Evolutionary conservation across 2,329 filamentous ascomycete species (phyloP), one percentile per base, ranked within the genome.

Genomic region (Fusarium drepaniforme): DNA sequence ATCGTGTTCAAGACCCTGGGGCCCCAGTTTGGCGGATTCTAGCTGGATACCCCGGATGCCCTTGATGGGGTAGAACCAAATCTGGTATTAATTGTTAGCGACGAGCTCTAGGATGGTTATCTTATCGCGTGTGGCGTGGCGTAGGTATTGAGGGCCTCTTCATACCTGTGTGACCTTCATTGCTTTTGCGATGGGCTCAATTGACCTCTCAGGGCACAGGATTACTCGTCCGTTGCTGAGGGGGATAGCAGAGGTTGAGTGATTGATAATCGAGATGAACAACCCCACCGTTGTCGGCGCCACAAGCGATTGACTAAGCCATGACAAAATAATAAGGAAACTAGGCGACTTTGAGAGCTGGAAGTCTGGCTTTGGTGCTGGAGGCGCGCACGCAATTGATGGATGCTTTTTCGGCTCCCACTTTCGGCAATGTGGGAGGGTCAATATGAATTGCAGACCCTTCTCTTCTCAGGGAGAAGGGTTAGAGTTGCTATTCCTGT

Each of bases 21-120:
- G 85, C 7, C 88, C 89, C 57, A 94, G 82, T n/a, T 83, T 82
- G 4, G 91, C 87, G 1, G 83, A 81, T 6, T 85, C 69, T 37
- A 94, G 83, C 21, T 86, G 81, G 64, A 92, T 88, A 61, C 89
- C 90, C 40, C 91, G 89, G n/a, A 94, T 87, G 9, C 88, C 92
- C 80, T 95, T 95, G 83, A 95, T 91, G 49, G 93, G 93, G 81
- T 95, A 94, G 58, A 93, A 87, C 82, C 92, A 93, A 40, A 95
- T 86, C 82, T 84, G 63, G 13, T 21, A 28, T 49, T 13, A n/a
- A 13, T 30, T 66, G 16, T 75, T 16, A 76, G 66, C n/a, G 40
- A 58, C 62, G 35, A 0, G 23, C n/a, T 58, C 33, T 13, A 28
- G 40, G 6, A 6, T 23, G 8, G 35, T n/a, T 35, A n/a, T 28